Percentiles rank a stretch among this genome's conserved stretches.
phyloP scores from a whole-genome alignment of 192 early-diverging fungal species.

The Coemansia reversa region DNA sequence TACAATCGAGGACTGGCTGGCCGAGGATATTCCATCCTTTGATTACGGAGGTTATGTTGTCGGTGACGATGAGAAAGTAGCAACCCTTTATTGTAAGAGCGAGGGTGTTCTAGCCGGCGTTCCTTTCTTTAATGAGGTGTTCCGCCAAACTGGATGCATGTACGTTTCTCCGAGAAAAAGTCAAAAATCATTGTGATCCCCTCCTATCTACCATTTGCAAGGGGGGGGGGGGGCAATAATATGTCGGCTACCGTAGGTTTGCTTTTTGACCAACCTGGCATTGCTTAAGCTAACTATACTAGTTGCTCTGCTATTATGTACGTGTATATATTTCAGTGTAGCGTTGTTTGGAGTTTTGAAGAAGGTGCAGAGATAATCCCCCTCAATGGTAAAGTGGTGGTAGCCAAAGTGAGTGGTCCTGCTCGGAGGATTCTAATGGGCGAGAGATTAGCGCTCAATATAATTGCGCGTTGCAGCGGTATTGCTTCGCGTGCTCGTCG shows the following conservation, averaged over 20 bases:
- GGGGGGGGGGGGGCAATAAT: no score
- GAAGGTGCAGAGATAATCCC: conserved; percentile 84
- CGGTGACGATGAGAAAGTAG: conserved; percentile 77
- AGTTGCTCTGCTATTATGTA: not conserved
- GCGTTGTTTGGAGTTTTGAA: conserved; percentile 79
- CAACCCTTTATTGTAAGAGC: conserved; percentile 85
- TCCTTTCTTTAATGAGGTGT: conserved; percentile 96
- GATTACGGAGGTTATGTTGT: conserved; percentile 98
- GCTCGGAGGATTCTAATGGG: conserved; percentile 85
- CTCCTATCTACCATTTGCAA: no score
- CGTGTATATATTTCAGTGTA: conserved; percentile 1
- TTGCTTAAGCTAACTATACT: not conserved
- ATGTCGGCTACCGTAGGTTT: no score
- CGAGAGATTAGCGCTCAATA: conserved; percentile 93
- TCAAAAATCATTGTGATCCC: no score
- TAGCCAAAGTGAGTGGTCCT: conserved; percentile 80
- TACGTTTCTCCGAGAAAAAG: conserved; percentile 29
- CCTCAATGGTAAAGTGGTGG: conserved; percentile 52
- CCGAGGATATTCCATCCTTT: conserved; percentile 96
- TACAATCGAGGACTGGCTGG: conserved; percentile 77
- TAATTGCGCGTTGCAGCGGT: conserved; percentile 90
- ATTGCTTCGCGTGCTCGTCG: conserved; percentile 70
- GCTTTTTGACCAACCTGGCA: no score
- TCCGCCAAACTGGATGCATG: conserved; percentile 85
- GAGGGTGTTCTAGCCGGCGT: conserved; percentile 88